Evolutionary conservation across 495 filamentous ascomycete species (phyloP).

Genomic region (Daldinia vernicosa): DNA sequence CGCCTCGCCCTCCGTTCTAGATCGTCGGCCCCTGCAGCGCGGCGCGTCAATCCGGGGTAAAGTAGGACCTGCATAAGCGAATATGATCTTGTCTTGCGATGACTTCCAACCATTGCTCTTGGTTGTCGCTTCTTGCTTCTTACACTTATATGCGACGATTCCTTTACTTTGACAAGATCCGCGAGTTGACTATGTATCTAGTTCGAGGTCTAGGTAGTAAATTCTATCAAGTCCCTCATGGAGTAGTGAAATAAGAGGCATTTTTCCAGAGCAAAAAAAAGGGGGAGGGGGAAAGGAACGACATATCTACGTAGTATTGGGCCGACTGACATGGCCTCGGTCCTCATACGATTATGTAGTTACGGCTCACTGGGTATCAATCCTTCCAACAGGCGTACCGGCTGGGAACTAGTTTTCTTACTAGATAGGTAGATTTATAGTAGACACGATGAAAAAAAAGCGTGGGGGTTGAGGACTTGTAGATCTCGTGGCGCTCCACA

Average conservation of each 20-base stretch:
- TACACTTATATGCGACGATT: background rate
- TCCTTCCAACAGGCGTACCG: background rate
- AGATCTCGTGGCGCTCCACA: background rate
- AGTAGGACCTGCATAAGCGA: slow-evolving; percentile 38
- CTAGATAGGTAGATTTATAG: no score
- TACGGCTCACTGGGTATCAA: background rate
- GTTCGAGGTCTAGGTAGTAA: background rate
- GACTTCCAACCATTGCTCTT: slow-evolving; percentile 6
- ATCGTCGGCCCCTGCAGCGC: background rate
- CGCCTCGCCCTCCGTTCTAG: background rate
- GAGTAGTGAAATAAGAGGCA: background rate
- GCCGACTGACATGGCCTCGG: background rate
- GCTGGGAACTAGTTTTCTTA: background rate
- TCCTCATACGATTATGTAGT: background rate
- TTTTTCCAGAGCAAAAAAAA: background rate
- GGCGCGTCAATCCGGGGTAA: slow-evolving; percentile 33
- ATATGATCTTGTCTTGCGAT: slow-evolving; percentile 9
- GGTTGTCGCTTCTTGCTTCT: background rate
- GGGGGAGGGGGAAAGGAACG: no score
- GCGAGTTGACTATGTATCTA: background rate
- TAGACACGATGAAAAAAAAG: no score
- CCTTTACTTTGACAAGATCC: background rate
- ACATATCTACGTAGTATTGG: background rate
- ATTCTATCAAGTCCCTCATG: background rate
- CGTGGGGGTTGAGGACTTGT: background rate